These are phyloP conservation scores for Fennellomyces sp. DNA, from an alignment of 371 early-diverging fungal species.

Conservation along the genomic window DNA sequence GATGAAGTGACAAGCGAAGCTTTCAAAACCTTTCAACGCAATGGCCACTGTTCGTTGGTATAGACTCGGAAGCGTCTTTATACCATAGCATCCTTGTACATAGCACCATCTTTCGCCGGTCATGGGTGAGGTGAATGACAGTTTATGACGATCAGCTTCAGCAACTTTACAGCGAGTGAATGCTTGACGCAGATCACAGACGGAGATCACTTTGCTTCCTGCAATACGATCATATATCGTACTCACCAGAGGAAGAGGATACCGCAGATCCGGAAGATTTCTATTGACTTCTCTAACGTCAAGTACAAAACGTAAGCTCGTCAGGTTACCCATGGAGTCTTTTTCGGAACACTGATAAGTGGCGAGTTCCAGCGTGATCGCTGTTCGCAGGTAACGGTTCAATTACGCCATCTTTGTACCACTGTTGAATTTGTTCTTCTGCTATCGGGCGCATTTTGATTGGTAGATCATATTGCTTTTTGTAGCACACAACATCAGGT, in stretches of 20 bases:
- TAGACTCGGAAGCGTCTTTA: too few relatives aligned
- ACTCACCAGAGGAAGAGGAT: constrained; percentile 20
- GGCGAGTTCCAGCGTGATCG: constrained; percentile 22
- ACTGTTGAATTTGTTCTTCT: constrained; percentile 5
- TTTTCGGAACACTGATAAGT: constrained; percentile 26
- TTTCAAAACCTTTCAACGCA: too few relatives aligned
- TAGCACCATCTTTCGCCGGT: too few relatives aligned
- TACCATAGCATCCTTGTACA: too few relatives aligned
- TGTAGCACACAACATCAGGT: background rate
- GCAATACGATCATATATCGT: constrained; percentile 20
- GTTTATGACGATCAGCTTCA: too few relatives aligned
- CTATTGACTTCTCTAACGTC: constrained; percentile 25
- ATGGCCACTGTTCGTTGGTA: too few relatives aligned
- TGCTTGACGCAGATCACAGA: constrained; percentile 23
- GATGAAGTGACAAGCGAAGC: too few relatives aligned
- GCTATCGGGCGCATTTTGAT: background rate
- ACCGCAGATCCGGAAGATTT: constrained; percentile 12
- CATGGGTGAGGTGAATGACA: too few relatives aligned
- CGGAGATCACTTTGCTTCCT: constrained; percentile 28
- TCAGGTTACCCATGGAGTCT: constrained; percentile 17
- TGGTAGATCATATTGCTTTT: constrained; percentile 17
- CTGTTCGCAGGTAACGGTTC: background rate
- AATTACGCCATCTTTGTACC: constrained; percentile 10
- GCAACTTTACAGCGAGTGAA: too few relatives aligned
- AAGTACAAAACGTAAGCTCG: constrained; percentile 14